phyloP scores from a whole-genome alignment of 306 rosid genomes.

The Trifolium fragiferum region DNA sequence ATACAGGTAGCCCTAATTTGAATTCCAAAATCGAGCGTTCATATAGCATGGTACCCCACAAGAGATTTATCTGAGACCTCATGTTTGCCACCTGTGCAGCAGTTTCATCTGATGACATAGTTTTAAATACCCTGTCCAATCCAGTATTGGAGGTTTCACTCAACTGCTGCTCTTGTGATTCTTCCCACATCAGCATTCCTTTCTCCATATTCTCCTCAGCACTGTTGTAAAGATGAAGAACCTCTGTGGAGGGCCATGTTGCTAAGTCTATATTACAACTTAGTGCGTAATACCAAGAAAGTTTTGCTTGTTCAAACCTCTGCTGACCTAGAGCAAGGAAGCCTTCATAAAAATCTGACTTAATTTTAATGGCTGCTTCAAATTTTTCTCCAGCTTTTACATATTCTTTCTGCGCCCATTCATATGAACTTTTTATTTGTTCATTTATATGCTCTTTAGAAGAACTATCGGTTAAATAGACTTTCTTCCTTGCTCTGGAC shows the following conservation, averaged over 20 bases:
- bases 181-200: slow-evolving; percentile 83
- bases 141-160: slow-evolving; percentile 49
- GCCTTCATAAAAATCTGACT: slow-evolving; percentile 85
- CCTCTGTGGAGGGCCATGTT: slow-evolving; percentile 64
- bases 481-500: slow-evolving; percentile 83
- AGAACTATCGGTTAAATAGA: slow-evolving; percentile 60
- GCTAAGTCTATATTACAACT: slow-evolving; percentile 56
- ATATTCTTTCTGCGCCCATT: slow-evolving; percentile 76
- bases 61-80: slow-evolving; percentile 80
- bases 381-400: slow-evolving; percentile 75
- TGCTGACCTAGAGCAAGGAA: slow-evolving; percentile 80
- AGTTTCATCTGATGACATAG: slow-evolving; percentile 59
- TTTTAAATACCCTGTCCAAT: slow-evolving; percentile 52
- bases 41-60: slow-evolving; percentile 90
- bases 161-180: slow-evolving; percentile 50
- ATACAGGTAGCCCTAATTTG: slow-evolving; percentile 68
- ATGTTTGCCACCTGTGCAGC: slow-evolving; percentile 60
- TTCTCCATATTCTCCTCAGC: slow-evolving; percentile 89
- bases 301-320: slow-evolving; percentile 83
- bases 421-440: slow-evolving; percentile 61
- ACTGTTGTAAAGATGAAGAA: slow-evolving; percentile 68
- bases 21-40: slow-evolving; percentile 85
- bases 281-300: slow-evolving; percentile 79
- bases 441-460: slow-evolving; percentile 55
- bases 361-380: slow-evolving; percentile 68